phyloP scores from a whole-genome alignment of 2,329 filamentous ascomycete genomes.

The Fusarium sp. region DNA sequence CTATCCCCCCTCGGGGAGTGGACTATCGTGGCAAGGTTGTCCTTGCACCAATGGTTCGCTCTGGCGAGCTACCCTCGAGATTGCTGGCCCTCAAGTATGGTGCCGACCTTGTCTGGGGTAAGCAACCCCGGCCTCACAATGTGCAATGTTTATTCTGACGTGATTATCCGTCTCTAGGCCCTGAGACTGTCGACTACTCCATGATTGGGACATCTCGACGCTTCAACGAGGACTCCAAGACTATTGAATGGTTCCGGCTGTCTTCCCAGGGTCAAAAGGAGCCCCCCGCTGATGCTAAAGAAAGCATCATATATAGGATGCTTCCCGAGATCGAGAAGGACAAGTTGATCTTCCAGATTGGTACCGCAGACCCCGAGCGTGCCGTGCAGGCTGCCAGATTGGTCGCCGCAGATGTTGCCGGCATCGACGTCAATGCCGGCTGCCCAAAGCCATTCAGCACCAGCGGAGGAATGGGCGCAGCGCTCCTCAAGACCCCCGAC shows the following conservation, averaged over 20 bases:
- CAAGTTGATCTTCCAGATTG: constrained; percentile 88
- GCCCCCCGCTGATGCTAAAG: constrained; percentile 59
- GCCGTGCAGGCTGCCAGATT: constrained; percentile 86
- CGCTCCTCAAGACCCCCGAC: constrained; percentile 84
- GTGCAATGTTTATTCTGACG: constrained; percentile 6
- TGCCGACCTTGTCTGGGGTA: constrained; percentile 95
- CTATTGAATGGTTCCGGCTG: constrained; percentile 82
- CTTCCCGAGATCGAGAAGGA: constrained; percentile 78
- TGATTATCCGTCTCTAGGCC: constrained; percentile 60
- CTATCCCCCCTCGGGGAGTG: constrained; percentile 86
- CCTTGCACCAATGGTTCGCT: constrained; percentile 96
- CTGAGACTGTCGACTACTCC: constrained; percentile 91
- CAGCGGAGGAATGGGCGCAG: constrained; percentile 92
- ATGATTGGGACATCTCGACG: constrained; percentile 86
- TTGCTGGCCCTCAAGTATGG: constrained; percentile 92
- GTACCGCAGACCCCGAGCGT: constrained; percentile 80
- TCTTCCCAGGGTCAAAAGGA: constrained; percentile 74
- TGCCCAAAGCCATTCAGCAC: constrained; percentile 98
- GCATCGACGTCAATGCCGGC: constrained; percentile 97
- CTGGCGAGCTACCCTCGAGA: constrained; percentile 91
- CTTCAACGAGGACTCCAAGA: constrained; percentile 76
- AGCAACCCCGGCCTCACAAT: constrained; percentile 39
- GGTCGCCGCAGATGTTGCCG: constrained; percentile 85
- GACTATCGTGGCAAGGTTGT: constrained; percentile 95
- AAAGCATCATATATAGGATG: constrained; percentile 82